phyloP scores from a whole-genome alignment of 768 basidiomycete genomes.

The Lentinula aciculospora region DNA sequence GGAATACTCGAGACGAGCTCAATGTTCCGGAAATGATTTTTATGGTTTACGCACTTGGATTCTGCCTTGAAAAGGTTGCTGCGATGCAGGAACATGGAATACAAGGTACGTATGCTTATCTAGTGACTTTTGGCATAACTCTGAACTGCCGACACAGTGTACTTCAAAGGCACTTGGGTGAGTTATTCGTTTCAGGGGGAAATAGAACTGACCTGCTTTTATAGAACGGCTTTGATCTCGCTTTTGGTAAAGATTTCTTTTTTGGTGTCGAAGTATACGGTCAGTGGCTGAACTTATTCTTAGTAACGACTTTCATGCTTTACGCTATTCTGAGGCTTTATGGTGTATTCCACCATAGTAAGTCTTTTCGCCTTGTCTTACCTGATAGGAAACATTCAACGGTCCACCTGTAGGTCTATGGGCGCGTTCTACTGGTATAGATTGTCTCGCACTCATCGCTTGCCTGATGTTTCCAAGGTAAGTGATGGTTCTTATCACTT shows the following conservation, averaged over 20 bases:
- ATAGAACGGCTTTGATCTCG: slow-evolving; percentile 90
- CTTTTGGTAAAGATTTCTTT: slow-evolving; percentile 55
- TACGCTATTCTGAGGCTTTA: slow-evolving; percentile 77
- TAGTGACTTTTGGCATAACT: slow-evolving; percentile 4
- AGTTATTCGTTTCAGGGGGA: slow-evolving; percentile 12
- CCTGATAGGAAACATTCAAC: neutral
- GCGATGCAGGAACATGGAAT: slow-evolving; percentile 96
- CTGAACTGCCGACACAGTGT: slow-evolving; percentile 40
- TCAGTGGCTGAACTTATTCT: neutral
- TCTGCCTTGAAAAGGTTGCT: slow-evolving; percentile 87
- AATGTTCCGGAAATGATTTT: slow-evolving; percentile 69
- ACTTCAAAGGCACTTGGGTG: slow-evolving; percentile 84
- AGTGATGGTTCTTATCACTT: slow-evolving; percentile 6
- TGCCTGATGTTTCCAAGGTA: slow-evolving; percentile 87
- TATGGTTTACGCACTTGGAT: slow-evolving; percentile 77
- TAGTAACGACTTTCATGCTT: slow-evolving; percentile 73
- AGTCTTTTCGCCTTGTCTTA: slow-evolving; percentile 13
- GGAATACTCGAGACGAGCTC: slow-evolving; percentile 52
- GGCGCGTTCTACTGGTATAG: slow-evolving; percentile 69
- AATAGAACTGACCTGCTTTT: slow-evolving; percentile 5
- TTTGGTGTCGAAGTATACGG: neutral
- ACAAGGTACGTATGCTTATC: slow-evolving; percentile 44
- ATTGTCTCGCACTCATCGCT: slow-evolving; percentile 84
- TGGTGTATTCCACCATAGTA: slow-evolving; percentile 67
- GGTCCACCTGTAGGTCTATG: slow-evolving; percentile 39